Evolutionary conservation across 2,329 filamentous ascomycete species (phyloP), one percentile per base, ranked within the genome.

Genomic region (Cytospora schulzeri): DNA sequence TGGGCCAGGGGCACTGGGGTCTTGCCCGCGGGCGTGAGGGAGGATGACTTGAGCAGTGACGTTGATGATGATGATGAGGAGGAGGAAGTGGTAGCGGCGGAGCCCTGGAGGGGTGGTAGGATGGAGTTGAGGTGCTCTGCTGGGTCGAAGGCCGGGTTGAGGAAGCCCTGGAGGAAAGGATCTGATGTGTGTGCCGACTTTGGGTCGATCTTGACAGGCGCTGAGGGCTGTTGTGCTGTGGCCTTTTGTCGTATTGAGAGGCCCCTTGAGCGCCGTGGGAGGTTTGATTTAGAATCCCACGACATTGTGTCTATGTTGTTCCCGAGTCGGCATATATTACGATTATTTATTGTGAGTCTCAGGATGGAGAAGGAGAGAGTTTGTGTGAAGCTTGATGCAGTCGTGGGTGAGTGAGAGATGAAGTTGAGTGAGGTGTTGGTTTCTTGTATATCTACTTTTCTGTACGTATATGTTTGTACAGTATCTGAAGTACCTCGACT

Each of bases 81-180:
- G 71, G 58, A 65, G 70, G 54, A 61, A 63, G 65, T 57, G 33
- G 74, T n/a, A 69, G 72, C 71, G 78, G n/a, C n/a, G n/a, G n/a
- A n/a, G 72, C 76, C 79, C 68, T 85, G 82, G 24, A 96, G 81
- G 2, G 89, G 80, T 5, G 93, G 91, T 0, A 98, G 81, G 0
- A 85, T 85, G 65, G 87, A 81, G 77, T 98, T 98, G 71, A 98
- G 87, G 76, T 93, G 97, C 56, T 91, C 87, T 68, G 90, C 90
- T 4, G 93, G 85, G 75, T 97, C 92, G 77, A 98, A 98, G 53
- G 85, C 81, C 6, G 89, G 82, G 57, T 87, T 82, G 45, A 94
- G 82, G 76, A 97, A 97, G 62, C 90, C 88, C 63, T 86, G 85
- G 3, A 96, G 83, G 62, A 87, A 86, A 15, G 88, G 84, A 73